Evolutionary conservation across 2,329 filamentous ascomycete species (phyloP), one percentile per base, ranked within the genome.

Genomic region (Botrytis elliptica): DNA sequence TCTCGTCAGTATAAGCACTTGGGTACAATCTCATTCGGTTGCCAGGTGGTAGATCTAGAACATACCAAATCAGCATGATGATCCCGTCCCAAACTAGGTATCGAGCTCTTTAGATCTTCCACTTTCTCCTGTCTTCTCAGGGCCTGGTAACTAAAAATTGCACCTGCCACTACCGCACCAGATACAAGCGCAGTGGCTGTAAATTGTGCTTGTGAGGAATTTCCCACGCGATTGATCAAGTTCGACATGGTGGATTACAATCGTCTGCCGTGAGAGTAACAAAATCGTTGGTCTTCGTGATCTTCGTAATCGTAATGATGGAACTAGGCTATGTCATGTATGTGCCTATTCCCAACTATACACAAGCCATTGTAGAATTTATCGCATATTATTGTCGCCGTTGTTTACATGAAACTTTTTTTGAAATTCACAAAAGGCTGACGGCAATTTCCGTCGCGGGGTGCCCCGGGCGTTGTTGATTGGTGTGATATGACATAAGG

Each of bases 111-210:
- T 16, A 92, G 83, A 73, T 87, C 83, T 59, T 85, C 84, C 8
- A 91, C 80, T 46, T 86, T 85, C 77, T 87, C 86, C 74, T 87
- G 84, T 44, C 87, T 82, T 75, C 87, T 85, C n/a, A 90, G 81
- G 57, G 85, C 85, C 81, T 92, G 90, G 77, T 89, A 90, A 33
- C 88, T 88, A 22, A 92, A 82, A 46, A 92, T 85, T 12, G 88
- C 84, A n/a, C 85, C 85, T 3, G 89, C 89, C 40, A 88, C 89
- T 0, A 89, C 84, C 14, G 86, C 87, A 29, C 89, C 90, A 0
- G 89, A 91, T 22, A 89, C 83, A 36, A 93, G 84, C 3, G 93
- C 93, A 0, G 93, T 94, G 4, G 91, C 88, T 29, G 90, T 87
- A 52, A 96, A 84, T 81, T 94, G 93, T 10, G 77, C 79, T 38